phyloP scores from a whole-genome alignment of 2,329 filamentous ascomycete genomes.

The Aureobasidium pullulans region DNA sequence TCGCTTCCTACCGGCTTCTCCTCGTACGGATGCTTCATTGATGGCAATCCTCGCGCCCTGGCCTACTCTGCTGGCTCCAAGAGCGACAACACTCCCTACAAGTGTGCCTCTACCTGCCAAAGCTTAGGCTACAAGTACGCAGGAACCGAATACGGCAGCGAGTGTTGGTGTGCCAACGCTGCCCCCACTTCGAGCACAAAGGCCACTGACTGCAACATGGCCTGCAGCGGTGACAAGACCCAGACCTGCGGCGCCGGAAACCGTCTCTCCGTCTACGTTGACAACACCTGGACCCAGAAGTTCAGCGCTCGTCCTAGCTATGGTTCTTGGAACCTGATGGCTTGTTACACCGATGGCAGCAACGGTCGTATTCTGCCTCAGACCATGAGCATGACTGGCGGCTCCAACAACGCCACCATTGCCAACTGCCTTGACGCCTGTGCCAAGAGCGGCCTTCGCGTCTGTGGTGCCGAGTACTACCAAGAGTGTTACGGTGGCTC shows the following conservation, averaged over 20 bases:
- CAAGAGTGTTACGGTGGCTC: constrained; percentile 22
- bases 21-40: constrained; percentile 25
- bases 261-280: constrained; percentile 21
- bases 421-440: constrained; percentile 24
- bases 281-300: constrained; percentile 20
- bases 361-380: constrained; percentile 18
- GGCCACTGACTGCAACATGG: constrained; percentile 22
- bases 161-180: constrained; percentile 29
- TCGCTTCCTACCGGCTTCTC: constrained; percentile 18
- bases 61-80: constrained; percentile 17
- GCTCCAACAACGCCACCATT: constrained; percentile 21
- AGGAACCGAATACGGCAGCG: constrained; percentile 31
- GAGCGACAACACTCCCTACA: constrained; percentile 19
- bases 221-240: constrained; percentile 23
- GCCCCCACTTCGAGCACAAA: constrained; percentile 16
- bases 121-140: constrained; percentile 29
- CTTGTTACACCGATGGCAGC: constrained; percentile 22
- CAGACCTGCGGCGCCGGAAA: constrained; percentile 25
- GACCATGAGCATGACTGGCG: constrained; percentile 18
- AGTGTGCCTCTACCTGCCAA: constrained; percentile 22
- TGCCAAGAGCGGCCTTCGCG: constrained; percentile 18
- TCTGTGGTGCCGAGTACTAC: constrained; percentile 25
- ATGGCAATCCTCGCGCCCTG: constrained; percentile 21
- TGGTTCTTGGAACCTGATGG: constrained; percentile 20
- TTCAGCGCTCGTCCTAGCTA: constrained; percentile 21